phyloP scores from a whole-genome alignment of 768 basidiomycete genomes.

The Tricholomella constricta region DNA sequence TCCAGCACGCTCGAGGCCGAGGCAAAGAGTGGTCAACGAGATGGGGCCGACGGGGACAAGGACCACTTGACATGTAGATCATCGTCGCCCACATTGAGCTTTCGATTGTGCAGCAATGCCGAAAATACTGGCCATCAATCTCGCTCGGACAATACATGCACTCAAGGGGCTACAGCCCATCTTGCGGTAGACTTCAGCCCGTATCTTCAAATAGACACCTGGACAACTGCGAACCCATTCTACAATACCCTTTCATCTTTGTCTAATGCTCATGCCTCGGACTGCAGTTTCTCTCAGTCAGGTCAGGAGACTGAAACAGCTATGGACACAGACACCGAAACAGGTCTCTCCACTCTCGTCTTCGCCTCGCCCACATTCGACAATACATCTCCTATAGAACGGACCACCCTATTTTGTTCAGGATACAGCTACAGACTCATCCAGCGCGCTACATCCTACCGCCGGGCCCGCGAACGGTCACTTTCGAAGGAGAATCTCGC shows the following conservation, averaged over 20 bases:
- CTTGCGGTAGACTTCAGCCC: not conserved
- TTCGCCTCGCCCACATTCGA: not conserved
- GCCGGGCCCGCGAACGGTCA: not conserved
- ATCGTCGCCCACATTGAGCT: not conserved
- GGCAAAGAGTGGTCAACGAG: not conserved
- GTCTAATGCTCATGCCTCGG: not conserved
- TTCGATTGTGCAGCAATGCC: not conserved
- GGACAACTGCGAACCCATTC: not conserved
- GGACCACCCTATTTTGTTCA: not conserved
- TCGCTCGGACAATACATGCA: not conserved
- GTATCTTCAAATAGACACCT: not conserved
- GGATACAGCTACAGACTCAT: slow-evolving; percentile 4
- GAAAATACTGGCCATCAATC: too few species aligned
- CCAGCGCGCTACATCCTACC: not conserved
- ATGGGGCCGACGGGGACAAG: not conserved
- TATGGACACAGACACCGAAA: not conserved
- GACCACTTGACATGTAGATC: not conserved
- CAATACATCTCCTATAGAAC: not conserved
- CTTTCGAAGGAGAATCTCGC: too few species aligned
- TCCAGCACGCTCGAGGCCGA: not conserved
- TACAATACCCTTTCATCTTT: too few species aligned
- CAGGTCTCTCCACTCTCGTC: not conserved
- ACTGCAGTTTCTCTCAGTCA: not conserved
- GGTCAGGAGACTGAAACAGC: not conserved
- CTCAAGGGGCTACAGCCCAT: not conserved